Percentiles rank a stretch among this genome's conserved stretches.
Evolutionary conservation across 2,329 filamentous ascomycete species (phyloP).

Genomic region (Lasiodiplodia sp.): DNA sequence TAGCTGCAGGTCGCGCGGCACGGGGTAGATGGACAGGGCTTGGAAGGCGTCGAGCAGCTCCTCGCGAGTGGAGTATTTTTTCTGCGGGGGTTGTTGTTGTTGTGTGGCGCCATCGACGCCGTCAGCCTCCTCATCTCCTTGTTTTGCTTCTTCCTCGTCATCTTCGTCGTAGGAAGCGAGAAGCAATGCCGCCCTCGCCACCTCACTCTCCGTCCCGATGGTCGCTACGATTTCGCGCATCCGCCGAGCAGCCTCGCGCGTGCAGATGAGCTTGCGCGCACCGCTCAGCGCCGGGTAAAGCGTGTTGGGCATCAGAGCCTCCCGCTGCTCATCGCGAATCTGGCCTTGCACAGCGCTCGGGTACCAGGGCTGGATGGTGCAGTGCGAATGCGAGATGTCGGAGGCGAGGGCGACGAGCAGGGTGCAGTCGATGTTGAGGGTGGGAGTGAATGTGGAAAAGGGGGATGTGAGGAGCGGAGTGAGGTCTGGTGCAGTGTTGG

Average conservation of each 20-base stretch:
- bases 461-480: constrained; percentile 48
- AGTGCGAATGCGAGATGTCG: constrained; percentile 70
- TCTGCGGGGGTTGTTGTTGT: neutral
- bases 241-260: constrained; percentile 67
- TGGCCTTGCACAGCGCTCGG: constrained; percentile 69
- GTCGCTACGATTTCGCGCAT: constrained; percentile 59
- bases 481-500: constrained; percentile 32
- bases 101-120: neutral
- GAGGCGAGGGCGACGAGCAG: constrained; percentile 76
- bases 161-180: constrained; percentile 41
- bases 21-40: constrained; percentile 59
- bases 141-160: constrained; percentile 34
- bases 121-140: constrained; percentile 30
- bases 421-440: constrained; percentile 70
- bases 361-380: constrained; percentile 58
- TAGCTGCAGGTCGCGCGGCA: constrained; percentile 63
- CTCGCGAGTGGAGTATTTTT: neutral
- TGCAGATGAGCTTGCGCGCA: constrained; percentile 67
- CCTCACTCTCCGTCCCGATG: constrained; percentile 51
- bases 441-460: constrained; percentile 49
- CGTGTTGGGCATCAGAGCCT: constrained; percentile 66
- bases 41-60: constrained; percentile 31
- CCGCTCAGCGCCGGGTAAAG: constrained; percentile 67
- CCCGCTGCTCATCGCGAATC: constrained; percentile 68
- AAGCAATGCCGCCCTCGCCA: constrained; percentile 65